A percentile compares a stretch with the other conserved stretches of the same genome.
These are phyloP conservation scores for Rhynchospora pubera DNA, from an alignment of 176 grass and related monocot genomes.

Conservation along the genomic window DNA sequence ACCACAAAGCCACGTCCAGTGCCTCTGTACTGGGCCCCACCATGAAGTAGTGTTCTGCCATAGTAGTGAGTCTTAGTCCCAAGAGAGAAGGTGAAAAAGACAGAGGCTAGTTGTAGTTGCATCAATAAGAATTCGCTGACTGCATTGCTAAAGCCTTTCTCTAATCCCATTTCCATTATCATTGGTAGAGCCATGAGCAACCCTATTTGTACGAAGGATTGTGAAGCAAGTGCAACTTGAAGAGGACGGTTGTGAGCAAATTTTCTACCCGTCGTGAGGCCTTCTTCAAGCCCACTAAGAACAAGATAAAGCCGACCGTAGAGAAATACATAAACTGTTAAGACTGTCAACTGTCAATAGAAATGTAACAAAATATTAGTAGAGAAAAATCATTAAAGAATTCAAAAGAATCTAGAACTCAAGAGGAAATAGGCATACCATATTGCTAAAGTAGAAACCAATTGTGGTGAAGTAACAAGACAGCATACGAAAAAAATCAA, in stretches of 20 bases:
- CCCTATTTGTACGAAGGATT: conserved; percentile 87
- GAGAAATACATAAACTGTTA: conserved; percentile 89
- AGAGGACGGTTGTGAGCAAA: conserved; percentile 77
- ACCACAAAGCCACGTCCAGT: conserved; percentile 86
- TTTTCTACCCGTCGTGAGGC: conserved; percentile 48
- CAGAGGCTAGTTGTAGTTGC: conserved; percentile 73
- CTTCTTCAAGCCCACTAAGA: conserved; percentile 93
- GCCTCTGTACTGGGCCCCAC: conserved; percentile 81
- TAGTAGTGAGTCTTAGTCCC: conserved; percentile 92
- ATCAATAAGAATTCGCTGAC: conserved; percentile 87
- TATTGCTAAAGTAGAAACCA: conserved; percentile 82
- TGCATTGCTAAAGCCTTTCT: conserved; percentile 80
- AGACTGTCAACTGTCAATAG: conserved; percentile 62
- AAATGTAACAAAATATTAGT: conserved; percentile 13
- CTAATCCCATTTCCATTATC: conserved; percentile 98
- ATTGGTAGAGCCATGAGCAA: conserved; percentile 94
- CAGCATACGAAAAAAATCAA: conserved; percentile 97
- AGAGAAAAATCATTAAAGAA: neutral
- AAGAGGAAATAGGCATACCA: conserved; percentile 48
- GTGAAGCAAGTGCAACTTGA: conserved; percentile 89
- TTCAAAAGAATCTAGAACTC: neutral
- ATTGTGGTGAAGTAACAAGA: conserved; percentile 93
- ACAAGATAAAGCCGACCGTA: conserved; percentile 91
- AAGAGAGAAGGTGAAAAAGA: conserved; percentile 96
- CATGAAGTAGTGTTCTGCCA: conserved; percentile 86